phyloP scores from a whole-genome alignment of 2,329 filamentous ascomycete species.

The Hymenoscyphus fructigenus region DNA sequence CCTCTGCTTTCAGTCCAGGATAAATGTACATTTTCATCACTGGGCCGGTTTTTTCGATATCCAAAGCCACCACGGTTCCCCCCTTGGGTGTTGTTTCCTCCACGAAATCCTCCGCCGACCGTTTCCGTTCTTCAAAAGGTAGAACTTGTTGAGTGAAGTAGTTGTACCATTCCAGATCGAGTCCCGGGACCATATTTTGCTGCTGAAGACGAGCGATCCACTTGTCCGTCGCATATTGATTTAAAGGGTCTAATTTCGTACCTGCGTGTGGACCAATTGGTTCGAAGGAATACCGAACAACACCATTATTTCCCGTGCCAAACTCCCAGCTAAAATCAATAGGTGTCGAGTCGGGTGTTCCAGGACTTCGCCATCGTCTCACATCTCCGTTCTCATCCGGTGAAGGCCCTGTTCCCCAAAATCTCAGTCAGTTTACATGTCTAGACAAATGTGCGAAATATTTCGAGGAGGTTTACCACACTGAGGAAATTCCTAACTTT shows the following conservation, averaged over 20 bases:
- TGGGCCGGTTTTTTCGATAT: conserved; percentile 27
- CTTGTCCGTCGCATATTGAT: conserved; percentile 14
- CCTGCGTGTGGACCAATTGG: conserved; percentile 28
- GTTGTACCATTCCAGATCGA: conserved; percentile 30
- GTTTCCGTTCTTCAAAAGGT: conserved; percentile 14
- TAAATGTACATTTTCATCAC: conserved; percentile 31
- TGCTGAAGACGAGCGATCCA: conserved; percentile 14
- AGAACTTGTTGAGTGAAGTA: conserved; percentile 22
- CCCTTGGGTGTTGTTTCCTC: conserved; percentile 26
- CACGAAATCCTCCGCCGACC: not conserved
- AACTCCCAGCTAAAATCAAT: conserved; percentile 33
- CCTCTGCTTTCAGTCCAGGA: conserved; percentile 28
- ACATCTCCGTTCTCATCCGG: conserved; percentile 20
- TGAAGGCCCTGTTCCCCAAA: conserved; percentile 16
- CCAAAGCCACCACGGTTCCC: conserved; percentile 29
- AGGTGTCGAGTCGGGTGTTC: conserved; percentile 30
- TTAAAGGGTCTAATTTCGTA: conserved; percentile 17
- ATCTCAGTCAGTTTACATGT: no score
- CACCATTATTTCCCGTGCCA: conserved; percentile 23
- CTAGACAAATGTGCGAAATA: no score
- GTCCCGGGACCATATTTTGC: conserved; percentile 26
- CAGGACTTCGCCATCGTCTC: conserved; percentile 27
- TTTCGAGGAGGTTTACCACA: no score
- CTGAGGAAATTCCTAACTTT: no score
- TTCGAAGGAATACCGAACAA: conserved; percentile 30